Evolutionary conservation across 441 rosid genomes (phyloP), one percentile per base, ranked within the genome.

Genomic region (Syzygium malaccense): DNA sequence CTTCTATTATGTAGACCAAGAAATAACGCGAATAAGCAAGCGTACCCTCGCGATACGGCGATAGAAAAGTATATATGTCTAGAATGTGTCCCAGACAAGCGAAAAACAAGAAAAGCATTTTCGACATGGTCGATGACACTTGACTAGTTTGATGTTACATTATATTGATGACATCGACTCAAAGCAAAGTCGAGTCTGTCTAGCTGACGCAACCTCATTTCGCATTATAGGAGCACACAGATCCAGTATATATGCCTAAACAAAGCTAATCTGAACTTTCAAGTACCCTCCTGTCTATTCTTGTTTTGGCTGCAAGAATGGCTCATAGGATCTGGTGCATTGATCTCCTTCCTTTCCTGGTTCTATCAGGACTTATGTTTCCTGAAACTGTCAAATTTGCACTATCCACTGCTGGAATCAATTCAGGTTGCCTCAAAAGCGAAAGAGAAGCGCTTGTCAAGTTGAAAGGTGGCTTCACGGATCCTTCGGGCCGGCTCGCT

Each of bases 401-500:
- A 41, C n/a, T 37, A 37, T 20, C 83, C 51, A 75, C 9, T 6
- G 10, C n/a, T 49, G 51, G 18, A 75, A 23, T 23, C 83, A 4
- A 28, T 75, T 37, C 54, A 45, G 64, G 56, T 17, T 88, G 90
- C 90, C 28, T 85, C 7, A 3, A 19, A 55, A 28, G 66, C 3
- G 88, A 90, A 51, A 88, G 86, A 32, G 86, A 88, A 56, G 89
- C 92, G 10, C 92, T 90, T 49, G 49, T 87, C 17, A 54, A 60
- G 41, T 85, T 88, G 60, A 90, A 60, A 53, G 19, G 56, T 33
- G 62, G 60, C 32, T 80, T 90, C 18, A 23, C 56, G 45, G 92
- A 90, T 55, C 84, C 85, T 12, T 88, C 90, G 0, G 89, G 89
- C 0, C 66, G 7, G 60, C 86, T 88, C n/a, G 55, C 66, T 13